Evolutionary conservation across 345 rosid genomes (phyloP).

Genomic region (Linum lewisii): DNA sequence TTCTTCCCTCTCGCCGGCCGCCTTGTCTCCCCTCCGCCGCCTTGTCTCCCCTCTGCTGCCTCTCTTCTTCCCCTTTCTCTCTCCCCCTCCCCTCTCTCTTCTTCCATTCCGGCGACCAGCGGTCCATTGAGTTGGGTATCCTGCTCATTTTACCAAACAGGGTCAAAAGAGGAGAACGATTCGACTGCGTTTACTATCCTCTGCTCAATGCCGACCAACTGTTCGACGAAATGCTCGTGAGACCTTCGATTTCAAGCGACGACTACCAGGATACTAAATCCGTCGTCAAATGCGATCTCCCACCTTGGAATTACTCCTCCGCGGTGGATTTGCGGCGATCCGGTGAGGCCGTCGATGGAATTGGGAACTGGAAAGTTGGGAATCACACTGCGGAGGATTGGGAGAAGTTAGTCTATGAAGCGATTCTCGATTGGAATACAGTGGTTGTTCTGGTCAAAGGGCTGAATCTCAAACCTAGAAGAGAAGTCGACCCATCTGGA

Average conservation of each 20-base stretch:
- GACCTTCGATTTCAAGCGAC: slow-evolving; percentile 44
- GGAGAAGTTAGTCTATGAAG: slow-evolving; percentile 69
- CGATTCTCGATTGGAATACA: slow-evolving; percentile 51
- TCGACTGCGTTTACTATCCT: slow-evolving; percentile 56
- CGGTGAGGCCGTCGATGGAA: slow-evolving; percentile 22
- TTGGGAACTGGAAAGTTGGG: slow-evolving; percentile 12
- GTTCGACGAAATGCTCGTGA: slow-evolving; percentile 14
- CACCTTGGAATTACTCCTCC: slow-evolving; percentile 52
- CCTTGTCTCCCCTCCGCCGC: too few species aligned
- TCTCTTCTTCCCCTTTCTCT: too few species aligned
- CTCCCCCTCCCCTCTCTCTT: too few species aligned
- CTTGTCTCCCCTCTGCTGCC: too few species aligned
- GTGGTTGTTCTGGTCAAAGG: slow-evolving; percentile 82
- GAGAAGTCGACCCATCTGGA: slow-evolving; percentile 45
- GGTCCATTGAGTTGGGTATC: too few species aligned
- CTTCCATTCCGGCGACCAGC: too few species aligned
- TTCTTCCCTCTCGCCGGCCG: too few species aligned
- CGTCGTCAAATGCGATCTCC: slow-evolving; percentile 60
- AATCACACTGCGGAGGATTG: slow-evolving; percentile 41
- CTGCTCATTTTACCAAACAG: slow-evolving; percentile 41
- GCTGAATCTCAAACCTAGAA: slow-evolving; percentile 75
- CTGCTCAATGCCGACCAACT: not conserved
- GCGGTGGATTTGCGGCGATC: slow-evolving; percentile 40
- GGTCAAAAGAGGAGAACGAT: slow-evolving; percentile 16
- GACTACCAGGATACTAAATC: slow-evolving; percentile 44